Base-by-base conservation (phyloP, 2,329 filamentous ascomycete genomes). In the Phaeosphaeria sp. region DNA sequence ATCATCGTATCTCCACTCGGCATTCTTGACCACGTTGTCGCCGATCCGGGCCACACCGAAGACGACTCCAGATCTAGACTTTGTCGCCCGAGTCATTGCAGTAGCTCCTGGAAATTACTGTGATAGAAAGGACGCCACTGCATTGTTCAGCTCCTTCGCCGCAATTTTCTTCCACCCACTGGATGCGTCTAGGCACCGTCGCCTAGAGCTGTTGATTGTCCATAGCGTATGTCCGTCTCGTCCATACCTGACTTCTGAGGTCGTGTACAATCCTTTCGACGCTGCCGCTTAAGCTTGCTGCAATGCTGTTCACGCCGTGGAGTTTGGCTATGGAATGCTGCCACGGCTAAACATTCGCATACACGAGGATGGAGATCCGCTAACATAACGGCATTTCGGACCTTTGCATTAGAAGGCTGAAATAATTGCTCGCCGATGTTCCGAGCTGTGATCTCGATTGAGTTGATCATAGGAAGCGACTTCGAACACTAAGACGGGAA, bases 281-380 rank as follows among this genome's bases (percentile, higher is more conserved):
- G 22, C 10, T 25, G 21, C 21, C 42, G 25, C 18, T 27, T 46
- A 30, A 18, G 17, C 50, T 43, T 18, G 20, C 3, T n/a, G 41
- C 30, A 52, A 41, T 18, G 43, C 42, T 25, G n/a, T 52, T 27
- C n/a, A 33, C 1, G 27, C 41, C 43, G 36, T 33, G 17, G n/a
- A 17, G 5, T 3, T 11, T 11, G 25, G 13, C 41, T 21, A 20
- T 20, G 13, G n/a, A 21, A 43, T 44, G 30, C 42, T 27, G 30
- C 27, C 30, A 47, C 51, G 51, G 51, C 43, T 53, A 53, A 53
- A 53, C 30, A 18, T 47, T 53, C 43, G 51, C 51, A 47, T 41
- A 53, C 43, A 53, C 44, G 51, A 53, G 51, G 7, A 47, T 20
- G n/a, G n/a, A 20, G 15, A 21, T 20, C 18, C 41, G 41, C 20